phyloP scores from a whole-genome alignment of 306 rosid species.

The Mimosa bimucronata region DNA sequence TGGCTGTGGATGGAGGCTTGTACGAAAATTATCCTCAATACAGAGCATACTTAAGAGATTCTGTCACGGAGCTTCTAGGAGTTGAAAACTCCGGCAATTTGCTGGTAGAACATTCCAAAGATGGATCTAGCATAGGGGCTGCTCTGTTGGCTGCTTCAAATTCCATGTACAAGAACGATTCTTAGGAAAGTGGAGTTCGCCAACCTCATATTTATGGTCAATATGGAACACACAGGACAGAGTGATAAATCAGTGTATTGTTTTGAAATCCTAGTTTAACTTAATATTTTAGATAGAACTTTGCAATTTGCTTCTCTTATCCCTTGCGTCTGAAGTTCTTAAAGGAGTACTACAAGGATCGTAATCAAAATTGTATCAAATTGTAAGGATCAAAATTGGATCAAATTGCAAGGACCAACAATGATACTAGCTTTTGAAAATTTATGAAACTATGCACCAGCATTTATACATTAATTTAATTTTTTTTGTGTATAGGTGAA shows the following conservation, averaged over 20 bases:
- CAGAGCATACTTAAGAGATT: conserved; percentile 60
- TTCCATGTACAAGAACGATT: conserved; percentile 59
- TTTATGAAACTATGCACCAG: too few relatives aligned
- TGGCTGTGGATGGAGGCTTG: conserved; percentile 93
- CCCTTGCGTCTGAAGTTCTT: neutral
- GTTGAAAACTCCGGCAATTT: conserved; percentile 61
- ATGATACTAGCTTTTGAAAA: too few relatives aligned
- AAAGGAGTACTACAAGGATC: neutral
- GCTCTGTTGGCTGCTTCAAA: conserved; percentile 96
- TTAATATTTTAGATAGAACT: neutral
- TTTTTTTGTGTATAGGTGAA: too few relatives aligned
- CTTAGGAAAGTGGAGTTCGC: conserved; percentile 16
- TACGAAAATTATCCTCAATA: conserved; percentile 86
- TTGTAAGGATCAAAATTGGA: too few relatives aligned
- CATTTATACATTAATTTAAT: too few relatives aligned
- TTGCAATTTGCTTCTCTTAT: neutral
- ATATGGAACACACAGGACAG: neutral
- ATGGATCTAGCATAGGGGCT: conserved; percentile 95
- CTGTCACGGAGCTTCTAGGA: conserved; percentile 72
- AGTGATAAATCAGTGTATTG: conserved; percentile 20
- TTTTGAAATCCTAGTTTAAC: conserved; percentile 14
- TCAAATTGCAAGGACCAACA: too few relatives aligned
- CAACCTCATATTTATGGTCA: neutral
- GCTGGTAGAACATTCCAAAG: conserved; percentile 72
- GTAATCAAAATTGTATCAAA: too few relatives aligned